Conservation (phyloP, 1,284 basidiomycete species). For the Sporisorium scitamineum region DNA sequence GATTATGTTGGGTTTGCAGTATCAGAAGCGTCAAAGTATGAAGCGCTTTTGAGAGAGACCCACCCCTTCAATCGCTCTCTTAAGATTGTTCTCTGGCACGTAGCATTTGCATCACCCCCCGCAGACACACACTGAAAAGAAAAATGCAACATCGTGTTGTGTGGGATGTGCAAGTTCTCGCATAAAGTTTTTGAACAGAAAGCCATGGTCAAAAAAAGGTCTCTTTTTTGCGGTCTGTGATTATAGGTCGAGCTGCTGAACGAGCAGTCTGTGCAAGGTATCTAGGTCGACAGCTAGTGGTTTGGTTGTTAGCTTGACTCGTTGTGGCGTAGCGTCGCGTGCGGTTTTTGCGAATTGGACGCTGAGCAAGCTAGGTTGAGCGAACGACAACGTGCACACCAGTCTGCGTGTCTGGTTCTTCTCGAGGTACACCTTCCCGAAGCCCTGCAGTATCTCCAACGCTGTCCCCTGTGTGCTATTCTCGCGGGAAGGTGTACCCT, state of each 20-base stretch:
- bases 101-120: neutral
- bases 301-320: constrained; percentile 17
- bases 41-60: constrained; percentile 36
- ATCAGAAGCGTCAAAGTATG: constrained; percentile 48
- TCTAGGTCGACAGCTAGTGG: constrained; percentile 27
- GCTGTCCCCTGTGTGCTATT: neutral
- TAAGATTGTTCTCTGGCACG: too few species aligned
- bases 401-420: neutral
- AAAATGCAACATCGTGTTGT: too few species aligned
- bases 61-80: too few species aligned
- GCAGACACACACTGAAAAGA: too few species aligned
- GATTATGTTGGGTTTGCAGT: constrained; percentile 51
- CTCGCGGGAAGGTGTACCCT: neutral
- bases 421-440: constrained; percentile 17
- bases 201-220: neutral
- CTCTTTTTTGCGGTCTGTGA: neutral
- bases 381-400: constrained; percentile 17
- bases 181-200: too few species aligned
- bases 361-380: constrained; percentile 30
- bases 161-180: too few species aligned
- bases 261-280: constrained; percentile 6
- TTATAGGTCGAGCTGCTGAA: constrained; percentile 10
- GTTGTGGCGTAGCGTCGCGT: neutral
- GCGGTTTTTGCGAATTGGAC: constrained; percentile 20
- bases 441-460: constrained; percentile 4